Percentiles rank a stretch among this genome's conserved stretches.
Conservation (phyloP, 257 asterid genomes). For the Phtheirospermum japonicum region DNA sequence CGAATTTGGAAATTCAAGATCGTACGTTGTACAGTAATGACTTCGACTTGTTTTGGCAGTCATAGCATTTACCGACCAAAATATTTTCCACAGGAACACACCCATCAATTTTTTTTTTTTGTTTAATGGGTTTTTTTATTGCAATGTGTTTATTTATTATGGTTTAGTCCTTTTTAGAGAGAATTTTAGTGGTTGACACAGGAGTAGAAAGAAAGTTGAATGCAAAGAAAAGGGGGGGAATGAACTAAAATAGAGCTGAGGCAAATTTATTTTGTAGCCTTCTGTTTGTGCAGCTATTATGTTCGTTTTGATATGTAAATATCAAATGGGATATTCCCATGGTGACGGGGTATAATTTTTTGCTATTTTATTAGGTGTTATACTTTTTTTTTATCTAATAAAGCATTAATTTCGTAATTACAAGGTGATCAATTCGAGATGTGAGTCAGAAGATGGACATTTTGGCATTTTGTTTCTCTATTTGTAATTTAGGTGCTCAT, state of each 20-base stretch:
- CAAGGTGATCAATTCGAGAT: too few species aligned
- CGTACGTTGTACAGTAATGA: constrained; percentile 90
- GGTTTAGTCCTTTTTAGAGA: constrained; percentile 36
- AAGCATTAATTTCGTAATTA: neutral
- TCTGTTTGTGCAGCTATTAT: constrained; percentile 41
- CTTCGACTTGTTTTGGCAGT: constrained; percentile 88
- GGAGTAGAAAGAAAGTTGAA: constrained; percentile 48
- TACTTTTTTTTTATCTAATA: constrained; percentile 12
- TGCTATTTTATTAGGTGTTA: constrained; percentile 8
- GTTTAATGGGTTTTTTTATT: constrained; percentile 44
- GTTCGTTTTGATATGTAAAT: constrained; percentile 51
- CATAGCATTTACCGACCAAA: constrained; percentile 44
- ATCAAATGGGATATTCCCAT: constrained; percentile 39
- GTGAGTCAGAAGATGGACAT: too few species aligned
- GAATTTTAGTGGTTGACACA: constrained; percentile 42
- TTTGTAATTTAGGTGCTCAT: too few species aligned
- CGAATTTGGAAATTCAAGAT: constrained; percentile 94
- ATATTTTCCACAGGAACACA: constrained; percentile 46
- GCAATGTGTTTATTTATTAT: constrained; percentile 31
- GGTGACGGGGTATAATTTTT: neutral
- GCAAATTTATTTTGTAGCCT: constrained; percentile 50
- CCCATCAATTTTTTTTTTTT: constrained; percentile 58
- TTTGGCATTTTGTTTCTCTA: too few species aligned
- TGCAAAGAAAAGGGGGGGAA: constrained; percentile 24
- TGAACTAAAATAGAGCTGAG: constrained; percentile 35